phyloP scores from a whole-genome alignment of 306 rosid species.

The Clitoria ternatea region DNA sequence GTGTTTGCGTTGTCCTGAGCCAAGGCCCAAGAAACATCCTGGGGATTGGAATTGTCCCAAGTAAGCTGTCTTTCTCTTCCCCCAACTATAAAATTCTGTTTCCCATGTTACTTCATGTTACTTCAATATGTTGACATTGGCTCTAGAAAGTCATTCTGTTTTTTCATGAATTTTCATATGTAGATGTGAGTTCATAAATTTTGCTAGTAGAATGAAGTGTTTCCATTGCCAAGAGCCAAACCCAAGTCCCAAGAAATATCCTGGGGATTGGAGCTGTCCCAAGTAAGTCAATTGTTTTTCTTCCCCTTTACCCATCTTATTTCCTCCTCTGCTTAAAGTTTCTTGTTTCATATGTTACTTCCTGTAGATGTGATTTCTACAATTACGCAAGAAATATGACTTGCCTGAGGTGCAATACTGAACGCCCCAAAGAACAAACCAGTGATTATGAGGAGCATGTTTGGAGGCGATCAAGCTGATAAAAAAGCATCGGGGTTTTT shows the following conservation, averaged over 20 bases:
- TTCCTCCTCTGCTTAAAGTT: neutral
- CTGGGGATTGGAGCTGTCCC: conserved; percentile 85
- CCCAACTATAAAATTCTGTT: neutral
- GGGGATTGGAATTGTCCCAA: conserved; percentile 78
- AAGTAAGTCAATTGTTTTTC: conserved; percentile 48
- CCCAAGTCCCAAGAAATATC: conserved; percentile 42
- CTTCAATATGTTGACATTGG: neutral
- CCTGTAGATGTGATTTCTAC: conserved; percentile 62
- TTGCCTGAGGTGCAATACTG: conserved; percentile 60
- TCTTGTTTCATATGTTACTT: neutral
- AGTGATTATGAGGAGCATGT: conserved; percentile 33
- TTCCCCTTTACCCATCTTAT: neutral
- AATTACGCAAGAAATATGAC: conserved; percentile 48
- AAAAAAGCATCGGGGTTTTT: neutral
- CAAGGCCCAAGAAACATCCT: conserved; percentile 47
- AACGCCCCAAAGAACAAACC: conserved; percentile 33
- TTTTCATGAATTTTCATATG: conserved; percentile 11
- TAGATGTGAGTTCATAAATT: conserved; percentile 91
- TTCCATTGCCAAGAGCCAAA: conserved; percentile 56
- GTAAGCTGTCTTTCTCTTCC: conserved; percentile 37
- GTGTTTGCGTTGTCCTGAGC: conserved; percentile 59
- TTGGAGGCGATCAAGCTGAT: conserved; percentile 47
- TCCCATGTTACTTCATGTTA: neutral
- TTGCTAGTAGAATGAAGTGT: conserved; percentile 62
- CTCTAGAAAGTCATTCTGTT: neutral